Evolutionary conservation across 352 stramenopile species (phyloP).

Genomic region (Globisporangium nagaii): DNA sequence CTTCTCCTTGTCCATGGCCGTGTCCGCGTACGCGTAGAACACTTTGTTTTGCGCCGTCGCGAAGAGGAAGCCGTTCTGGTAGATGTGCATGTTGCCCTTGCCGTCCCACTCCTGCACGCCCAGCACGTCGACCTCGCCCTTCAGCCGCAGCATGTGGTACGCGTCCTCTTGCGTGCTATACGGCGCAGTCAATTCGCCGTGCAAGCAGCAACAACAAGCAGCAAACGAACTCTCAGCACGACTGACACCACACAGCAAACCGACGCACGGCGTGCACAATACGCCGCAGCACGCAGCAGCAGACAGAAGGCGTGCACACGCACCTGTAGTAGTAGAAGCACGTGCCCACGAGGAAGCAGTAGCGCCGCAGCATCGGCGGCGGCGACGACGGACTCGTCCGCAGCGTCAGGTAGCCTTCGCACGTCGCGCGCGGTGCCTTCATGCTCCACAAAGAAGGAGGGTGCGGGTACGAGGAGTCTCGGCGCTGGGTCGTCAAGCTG

Average conservation of each 20-base stretch:
- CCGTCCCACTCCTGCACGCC: conserved; percentile 90
- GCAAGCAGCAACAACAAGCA: no score
- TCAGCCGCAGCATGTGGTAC: conserved; percentile 84
- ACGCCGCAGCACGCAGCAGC: no score
- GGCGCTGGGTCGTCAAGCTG: conserved; percentile 8
- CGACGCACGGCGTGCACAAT: no score
- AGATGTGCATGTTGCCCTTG: conserved; percentile 91
- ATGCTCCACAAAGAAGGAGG: conserved; percentile 28
- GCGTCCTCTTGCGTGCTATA: conserved; percentile 85
- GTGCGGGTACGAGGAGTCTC: conserved; percentile 2
- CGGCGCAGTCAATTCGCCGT: no score
- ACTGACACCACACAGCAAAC: no score
- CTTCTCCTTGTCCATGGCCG: conserved; percentile 87
- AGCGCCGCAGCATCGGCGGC: conserved; percentile 80
- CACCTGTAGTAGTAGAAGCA: conserved; percentile 84
- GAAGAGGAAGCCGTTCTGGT: conserved; percentile 86
- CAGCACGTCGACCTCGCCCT: conserved; percentile 84
- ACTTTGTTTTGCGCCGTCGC: conserved; percentile 86
- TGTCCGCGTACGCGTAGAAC: conserved; percentile 86
- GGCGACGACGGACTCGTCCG: conserved; percentile 82
- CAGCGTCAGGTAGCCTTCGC: conserved; percentile 83
- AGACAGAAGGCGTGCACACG: no score
- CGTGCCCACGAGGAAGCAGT: conserved; percentile 86
- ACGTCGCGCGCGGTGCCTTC: conserved; percentile 78
- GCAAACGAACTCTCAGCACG: no score